A percentile compares a stretch with the other conserved stretches of the same genome.
phyloP scores from a whole-genome alignment of 495 filamentous ascomycete species.

The Elaphomyces granulatus region DNA sequence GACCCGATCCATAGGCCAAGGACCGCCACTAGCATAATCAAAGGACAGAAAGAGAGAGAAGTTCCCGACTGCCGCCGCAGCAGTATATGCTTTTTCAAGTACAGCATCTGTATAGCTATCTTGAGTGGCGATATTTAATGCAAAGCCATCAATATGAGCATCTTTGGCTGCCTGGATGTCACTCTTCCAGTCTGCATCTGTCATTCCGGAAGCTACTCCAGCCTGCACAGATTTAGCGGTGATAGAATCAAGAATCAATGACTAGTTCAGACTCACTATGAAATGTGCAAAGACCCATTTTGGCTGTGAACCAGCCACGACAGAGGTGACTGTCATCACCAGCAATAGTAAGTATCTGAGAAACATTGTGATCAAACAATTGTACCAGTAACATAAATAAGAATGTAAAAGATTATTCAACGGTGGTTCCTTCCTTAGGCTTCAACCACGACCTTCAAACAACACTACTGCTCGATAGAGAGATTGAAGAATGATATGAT shows the following conservation, averaged over 20 bases:
- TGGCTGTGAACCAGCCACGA: conserved; percentile 7
- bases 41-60: conserved; percentile 61
- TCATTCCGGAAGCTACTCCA: conserved; percentile 19
- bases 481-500: not conserved
- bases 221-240: conserved; percentile 8
- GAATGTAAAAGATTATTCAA: not conserved
- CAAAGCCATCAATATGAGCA: conserved; percentile 58
- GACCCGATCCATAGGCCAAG: conserved; percentile 43
- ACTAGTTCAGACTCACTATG: conserved; percentile 12
- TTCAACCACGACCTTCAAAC: not conserved
- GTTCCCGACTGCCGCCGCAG: conserved; percentile 33
- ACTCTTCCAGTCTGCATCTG: conserved; percentile 36
- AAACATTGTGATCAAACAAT: not conserved
- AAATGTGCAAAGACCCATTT: conserved; percentile 26
- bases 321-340: conserved; percentile 3
- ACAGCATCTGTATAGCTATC: conserved; percentile 37
- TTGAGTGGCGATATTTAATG: conserved; percentile 46
- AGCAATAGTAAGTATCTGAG: conserved; percentile 3
- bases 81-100: conserved; percentile 38
- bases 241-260: not conserved
- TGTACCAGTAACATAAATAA: not conserved
- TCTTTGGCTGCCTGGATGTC: conserved; percentile 47
- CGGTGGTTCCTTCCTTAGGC: not conserved
- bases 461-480: not conserved
- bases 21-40: conserved; percentile 41